Evolutionary conservation across 2,329 filamentous ascomycete species (phyloP), one percentile per base, ranked within the genome.

Genomic region (Arthrinium phaeospermum): DNA sequence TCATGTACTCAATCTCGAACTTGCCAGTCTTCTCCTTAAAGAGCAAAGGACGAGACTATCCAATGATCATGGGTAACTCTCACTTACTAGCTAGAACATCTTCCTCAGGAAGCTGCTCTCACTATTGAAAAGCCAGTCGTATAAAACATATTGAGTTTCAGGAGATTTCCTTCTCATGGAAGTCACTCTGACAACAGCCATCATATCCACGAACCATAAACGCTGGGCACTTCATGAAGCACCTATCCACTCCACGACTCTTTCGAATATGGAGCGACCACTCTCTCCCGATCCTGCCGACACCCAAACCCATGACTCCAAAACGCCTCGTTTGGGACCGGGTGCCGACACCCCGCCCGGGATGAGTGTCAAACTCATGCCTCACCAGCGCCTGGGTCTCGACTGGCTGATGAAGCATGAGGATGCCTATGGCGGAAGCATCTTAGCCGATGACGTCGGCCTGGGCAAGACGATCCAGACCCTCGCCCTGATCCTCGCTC

Each of bases 381-480:
- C 76, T 19, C 78, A 80, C 64, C 79, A 80, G 67, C 76, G 73
- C 41, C 74, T 79, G 14, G 75, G 77, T 69, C 72, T 80, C 14
- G 79, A 77, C 22, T 80, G 79, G 79, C 69, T 80, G 70, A 76
- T 77, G 34, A 68, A 77, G 41, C 77, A 77, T 41, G 78, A 80
- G 70, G 69, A 78, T 30, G 75, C 75, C 57, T 6, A 44, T 5
- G 69, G 75, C 24, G 78, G 78, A 1, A 76, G 78, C 3, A 77
- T 80, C 68, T 77, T 80, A 57, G 79, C 79, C 67, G 73, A 80
- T 46, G 77, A 76, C 2, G 79, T 80, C 77, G 79, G 79, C 13
- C 67, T 80, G 34, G 79, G 79, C 61, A 80, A 80, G 72, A 80
- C 79, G 8, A 74, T 80, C 41, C 77, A 80, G 71, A 78, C 78